Conservation (phyloP, 208 protist genomes). For the Trypanosomatidae sp. region DNA sequence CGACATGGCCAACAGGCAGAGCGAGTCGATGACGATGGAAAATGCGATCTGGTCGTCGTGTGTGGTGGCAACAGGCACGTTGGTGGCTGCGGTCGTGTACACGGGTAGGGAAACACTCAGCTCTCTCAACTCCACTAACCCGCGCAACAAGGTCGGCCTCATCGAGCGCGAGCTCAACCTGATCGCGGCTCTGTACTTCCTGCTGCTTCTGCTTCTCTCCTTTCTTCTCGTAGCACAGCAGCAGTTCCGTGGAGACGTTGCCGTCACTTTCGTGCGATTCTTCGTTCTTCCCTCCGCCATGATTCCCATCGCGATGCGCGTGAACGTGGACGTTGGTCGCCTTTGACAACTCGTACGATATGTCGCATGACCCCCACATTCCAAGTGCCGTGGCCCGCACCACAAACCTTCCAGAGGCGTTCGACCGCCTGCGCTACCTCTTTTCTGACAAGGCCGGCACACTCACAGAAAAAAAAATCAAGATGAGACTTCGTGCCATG, state of each 20-base stretch:
- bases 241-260: constrained; percentile 81
- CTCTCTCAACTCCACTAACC: constrained; percentile 94
- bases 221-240: constrained; percentile 66
- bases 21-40: constrained; percentile 88
- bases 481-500: constrained; percentile 86
- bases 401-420: constrained; percentile 97
- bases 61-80: constrained; percentile 93
- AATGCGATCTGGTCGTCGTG: constrained; percentile 98
- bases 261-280: constrained; percentile 93
- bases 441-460: constrained; percentile 99
- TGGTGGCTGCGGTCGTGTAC: constrained; percentile 88
- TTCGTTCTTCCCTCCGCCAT: constrained; percentile 98
- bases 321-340: constrained; percentile 98
- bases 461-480: constrained; percentile 98
- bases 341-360: constrained; percentile 96
- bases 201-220: constrained; percentile 60
- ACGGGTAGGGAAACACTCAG: constrained; percentile 95
- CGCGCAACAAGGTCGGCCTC: constrained; percentile 89
- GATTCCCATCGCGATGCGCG: constrained; percentile 98
- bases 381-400: constrained; percentile 93
- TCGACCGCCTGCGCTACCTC: constrained; percentile 97
- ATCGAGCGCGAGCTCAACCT: constrained; percentile 97
- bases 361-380: constrained; percentile 87
- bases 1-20: constrained; percentile 42
- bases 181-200: constrained; percentile 92